A percentile compares a stretch with the other conserved stretches of the same genome.
These are phyloP conservation scores for Nicotiana paniculata DNA, from an alignment of 257 asterid species.

Conservation along the genomic window DNA sequence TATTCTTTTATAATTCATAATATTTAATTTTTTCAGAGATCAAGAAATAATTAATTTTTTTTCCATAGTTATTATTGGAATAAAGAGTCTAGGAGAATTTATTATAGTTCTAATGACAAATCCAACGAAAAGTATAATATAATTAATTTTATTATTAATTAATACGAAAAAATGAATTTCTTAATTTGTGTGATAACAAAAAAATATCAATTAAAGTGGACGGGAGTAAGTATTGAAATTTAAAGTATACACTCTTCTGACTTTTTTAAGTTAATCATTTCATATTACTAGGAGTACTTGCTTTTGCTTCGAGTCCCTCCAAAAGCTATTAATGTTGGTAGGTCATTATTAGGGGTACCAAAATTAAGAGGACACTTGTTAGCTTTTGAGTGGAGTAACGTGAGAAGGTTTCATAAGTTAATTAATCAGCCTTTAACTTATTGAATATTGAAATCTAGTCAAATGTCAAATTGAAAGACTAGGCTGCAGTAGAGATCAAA, in stretches of 20 bases:
- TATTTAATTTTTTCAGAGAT: no score
- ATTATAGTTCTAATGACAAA: no score
- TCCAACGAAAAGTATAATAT: no score
- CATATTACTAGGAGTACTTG: neutral
- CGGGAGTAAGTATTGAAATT: neutral
- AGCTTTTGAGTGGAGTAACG: neutral
- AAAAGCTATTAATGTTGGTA: neutral
- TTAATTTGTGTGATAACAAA: no score
- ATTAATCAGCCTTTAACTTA: neutral
- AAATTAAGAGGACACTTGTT: neutral
- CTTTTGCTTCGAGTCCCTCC: neutral
- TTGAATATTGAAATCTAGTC: neutral
- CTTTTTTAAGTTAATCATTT: neutral
- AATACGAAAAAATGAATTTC: no score
- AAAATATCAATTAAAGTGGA: no score
- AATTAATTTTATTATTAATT: no score
- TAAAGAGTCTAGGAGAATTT: no score
- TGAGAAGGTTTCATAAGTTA: constrained; percentile 3
- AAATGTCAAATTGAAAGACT: neutral
- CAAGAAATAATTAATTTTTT: no score
- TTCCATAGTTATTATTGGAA: no score
- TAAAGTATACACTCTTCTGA: neutral
- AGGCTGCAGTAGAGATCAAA: neutral
- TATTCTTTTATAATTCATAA: fast-evolving
- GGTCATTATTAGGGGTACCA: neutral